phyloP scores from a whole-genome alignment of 257 asterid genomes.

The Capsicum chinense region DNA sequence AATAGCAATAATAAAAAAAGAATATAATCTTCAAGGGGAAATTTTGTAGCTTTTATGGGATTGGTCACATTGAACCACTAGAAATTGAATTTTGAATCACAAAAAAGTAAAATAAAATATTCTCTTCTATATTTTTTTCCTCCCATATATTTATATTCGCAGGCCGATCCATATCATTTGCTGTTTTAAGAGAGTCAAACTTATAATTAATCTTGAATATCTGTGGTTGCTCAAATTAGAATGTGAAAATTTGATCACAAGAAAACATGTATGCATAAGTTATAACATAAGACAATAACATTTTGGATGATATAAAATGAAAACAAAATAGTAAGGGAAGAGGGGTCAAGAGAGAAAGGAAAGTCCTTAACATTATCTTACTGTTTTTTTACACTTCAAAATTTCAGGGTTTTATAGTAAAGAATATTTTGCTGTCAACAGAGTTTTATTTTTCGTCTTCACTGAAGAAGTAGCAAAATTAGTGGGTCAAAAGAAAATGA shows the following conservation, averaged over 20 bases:
- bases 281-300: background rate
- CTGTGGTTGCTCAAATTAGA: background rate
- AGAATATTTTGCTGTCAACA: constrained; percentile 25
- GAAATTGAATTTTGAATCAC: background rate
- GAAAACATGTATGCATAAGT: background rate
- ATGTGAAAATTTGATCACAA: background rate
- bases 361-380: background rate
- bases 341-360: background rate
- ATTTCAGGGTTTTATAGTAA: background rate
- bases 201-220: background rate
- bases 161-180: background rate
- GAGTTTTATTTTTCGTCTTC: constrained; percentile 18
- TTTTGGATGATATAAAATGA: constrained; percentile 18
- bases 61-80: background rate
- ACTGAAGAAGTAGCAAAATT: constrained; percentile 15
- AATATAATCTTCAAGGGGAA: background rate
- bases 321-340: constrained; percentile 12
- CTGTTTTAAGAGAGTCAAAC: background rate
- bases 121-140: background rate
- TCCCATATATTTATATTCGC: background rate
- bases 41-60: background rate
- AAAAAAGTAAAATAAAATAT: background rate
- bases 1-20: background rate
- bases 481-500: constrained; percentile 33
- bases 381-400: background rate